Evolutionary conservation across 2,329 filamentous ascomycete species (phyloP).

Genomic region (Aspergillus awamori): DNA sequence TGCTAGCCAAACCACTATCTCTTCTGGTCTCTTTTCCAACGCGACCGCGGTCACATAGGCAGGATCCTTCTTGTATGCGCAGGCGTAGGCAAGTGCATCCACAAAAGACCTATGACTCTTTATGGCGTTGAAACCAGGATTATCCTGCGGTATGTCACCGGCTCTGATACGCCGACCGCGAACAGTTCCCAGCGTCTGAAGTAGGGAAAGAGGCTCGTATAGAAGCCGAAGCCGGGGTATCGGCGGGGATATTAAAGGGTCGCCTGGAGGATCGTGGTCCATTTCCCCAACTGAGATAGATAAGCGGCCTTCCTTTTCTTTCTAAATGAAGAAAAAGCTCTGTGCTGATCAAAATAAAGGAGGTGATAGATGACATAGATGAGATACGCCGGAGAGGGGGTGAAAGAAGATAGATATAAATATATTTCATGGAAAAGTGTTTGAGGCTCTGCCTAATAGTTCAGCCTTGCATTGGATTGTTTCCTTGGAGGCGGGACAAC

Average conservation of each 20-base stretch:
- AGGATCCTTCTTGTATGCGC: slow-evolving; percentile 9
- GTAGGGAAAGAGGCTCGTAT: slow-evolving; percentile 12
- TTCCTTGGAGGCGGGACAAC: too few relatives aligned
- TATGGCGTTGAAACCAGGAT: not conserved
- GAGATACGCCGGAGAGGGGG: too few relatives aligned
- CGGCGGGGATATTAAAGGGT: not conserved
- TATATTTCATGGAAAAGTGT: too few relatives aligned
- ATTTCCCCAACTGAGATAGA: not conserved
- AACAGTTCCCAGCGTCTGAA: slow-evolving; percentile 5
- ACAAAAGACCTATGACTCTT: slow-evolving; percentile 8
- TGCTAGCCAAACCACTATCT: slow-evolving; percentile 6
- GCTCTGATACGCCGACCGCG: slow-evolving; percentile 10
- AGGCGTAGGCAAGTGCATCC: slow-evolving; percentile 13
- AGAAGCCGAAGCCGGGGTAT: not conserved
- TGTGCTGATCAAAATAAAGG: too few relatives aligned
- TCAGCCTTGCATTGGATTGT: too few relatives aligned
- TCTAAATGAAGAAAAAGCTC: too few relatives aligned
- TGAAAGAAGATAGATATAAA: too few relatives aligned
- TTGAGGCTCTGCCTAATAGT: too few relatives aligned
- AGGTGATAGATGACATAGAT: too few relatives aligned
- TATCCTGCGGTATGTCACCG: not conserved
- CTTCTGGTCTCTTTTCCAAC: slow-evolving; percentile 4
- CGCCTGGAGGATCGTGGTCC: not conserved
- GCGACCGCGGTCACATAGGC: slow-evolving; percentile 9
- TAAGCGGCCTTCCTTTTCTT: too few relatives aligned